Evolutionary conservation across 495 filamentous ascomycete species (phyloP).

Genomic region (Terfezia boudieri): DNA sequence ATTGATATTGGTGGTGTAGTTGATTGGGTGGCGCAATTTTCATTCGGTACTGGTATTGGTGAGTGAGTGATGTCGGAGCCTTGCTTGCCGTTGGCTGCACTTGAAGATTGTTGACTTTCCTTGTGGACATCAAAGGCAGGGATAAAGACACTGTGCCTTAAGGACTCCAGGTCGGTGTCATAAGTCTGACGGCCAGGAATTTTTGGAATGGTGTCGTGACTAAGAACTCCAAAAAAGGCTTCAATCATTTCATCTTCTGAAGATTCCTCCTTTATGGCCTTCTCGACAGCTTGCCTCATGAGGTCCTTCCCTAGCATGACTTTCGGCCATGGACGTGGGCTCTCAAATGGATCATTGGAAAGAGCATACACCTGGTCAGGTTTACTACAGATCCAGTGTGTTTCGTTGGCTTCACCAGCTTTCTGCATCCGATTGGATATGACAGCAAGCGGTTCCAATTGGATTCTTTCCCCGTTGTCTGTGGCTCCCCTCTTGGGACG

Average conservation of each 20-base stretch:
- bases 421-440: constrained; percentile 54
- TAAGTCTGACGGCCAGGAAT: constrained; percentile 29
- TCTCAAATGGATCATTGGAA: neutral
- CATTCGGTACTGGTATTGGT: no score
- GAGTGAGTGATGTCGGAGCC: no score
- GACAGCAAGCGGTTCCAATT: constrained; percentile 28
- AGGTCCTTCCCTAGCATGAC: constrained; percentile 34
- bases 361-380: constrained; percentile 43
- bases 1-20: neutral
- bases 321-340: constrained; percentile 53
- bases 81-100: no score
- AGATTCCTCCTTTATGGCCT: constrained; percentile 23
- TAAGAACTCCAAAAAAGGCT: constrained; percentile 46
- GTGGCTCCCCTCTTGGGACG: no score
- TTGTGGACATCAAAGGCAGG: constrained; percentile 25
- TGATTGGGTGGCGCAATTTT: no score
- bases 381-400: constrained; percentile 44
- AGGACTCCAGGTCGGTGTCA: constrained; percentile 43
- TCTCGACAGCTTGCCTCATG: constrained; percentile 23
- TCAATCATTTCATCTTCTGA: constrained; percentile 45
- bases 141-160: constrained; percentile 68
- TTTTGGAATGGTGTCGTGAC: constrained; percentile 45
- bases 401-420: constrained; percentile 1
- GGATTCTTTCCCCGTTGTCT: no score
- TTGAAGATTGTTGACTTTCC: no score